phyloP scores from a whole-genome alignment of 2,329 filamentous ascomycete genomes.

The Fusarium buxicola region DNA sequence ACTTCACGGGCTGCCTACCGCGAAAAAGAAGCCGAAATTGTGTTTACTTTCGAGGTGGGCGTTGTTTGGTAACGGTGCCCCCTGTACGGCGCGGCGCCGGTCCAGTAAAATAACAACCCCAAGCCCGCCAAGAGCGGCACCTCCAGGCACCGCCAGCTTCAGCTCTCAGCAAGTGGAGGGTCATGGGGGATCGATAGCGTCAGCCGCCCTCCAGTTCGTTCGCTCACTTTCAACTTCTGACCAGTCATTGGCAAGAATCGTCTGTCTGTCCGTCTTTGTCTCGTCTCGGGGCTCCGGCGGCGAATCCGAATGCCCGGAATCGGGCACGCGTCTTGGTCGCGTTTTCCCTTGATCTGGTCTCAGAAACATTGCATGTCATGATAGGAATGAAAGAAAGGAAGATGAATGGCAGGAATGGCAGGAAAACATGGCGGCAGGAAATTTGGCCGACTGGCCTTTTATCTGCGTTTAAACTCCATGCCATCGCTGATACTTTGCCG shows the following conservation, averaged over 20 bases:
- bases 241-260: slow-evolving; percentile 25
- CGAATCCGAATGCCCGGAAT: not conserved
- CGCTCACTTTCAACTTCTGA: slow-evolving; percentile 10
- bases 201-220: slow-evolving; percentile 4
- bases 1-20: not conserved
- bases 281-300: slow-evolving; percentile 11
- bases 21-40: slow-evolving; percentile 9
- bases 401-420: no score
- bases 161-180: not conserved
- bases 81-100: not conserved
- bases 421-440: no score
- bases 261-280: not conserved
- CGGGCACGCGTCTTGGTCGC: slow-evolving; percentile 15
- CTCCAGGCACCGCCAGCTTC: not conserved
- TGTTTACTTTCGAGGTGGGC: slow-evolving; percentile 36
- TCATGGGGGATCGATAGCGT: slow-evolving; percentile 1
- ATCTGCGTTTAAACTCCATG: no score
- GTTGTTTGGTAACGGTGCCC: slow-evolving; percentile 20
- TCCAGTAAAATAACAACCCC: slow-evolving; percentile 6
- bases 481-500: no score
- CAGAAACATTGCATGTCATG: not conserved
- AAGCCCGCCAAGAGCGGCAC: not conserved
- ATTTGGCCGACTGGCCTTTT: no score
- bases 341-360: not conserved
- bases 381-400: no score